Percentiles rank a stretch among this genome's conserved stretches.
These are phyloP conservation scores for Diaporthe helianthi DNA, from an alignment of 2,329 filamentous ascomycete species.

Conservation along the genomic window DNA sequence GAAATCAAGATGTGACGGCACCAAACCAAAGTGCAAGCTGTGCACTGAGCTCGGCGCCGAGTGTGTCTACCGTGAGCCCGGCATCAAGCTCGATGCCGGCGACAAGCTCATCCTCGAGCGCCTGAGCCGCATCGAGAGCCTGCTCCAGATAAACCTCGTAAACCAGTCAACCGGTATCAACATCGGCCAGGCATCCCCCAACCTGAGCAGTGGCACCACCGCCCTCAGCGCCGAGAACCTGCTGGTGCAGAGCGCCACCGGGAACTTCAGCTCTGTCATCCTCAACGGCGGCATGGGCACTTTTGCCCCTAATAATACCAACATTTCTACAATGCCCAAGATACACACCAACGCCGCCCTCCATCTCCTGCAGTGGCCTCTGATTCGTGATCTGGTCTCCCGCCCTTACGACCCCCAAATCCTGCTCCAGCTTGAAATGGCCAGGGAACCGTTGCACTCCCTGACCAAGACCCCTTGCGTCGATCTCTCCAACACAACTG, in stretches of 20 bases:
- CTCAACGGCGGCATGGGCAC: slow-evolving; percentile 73
- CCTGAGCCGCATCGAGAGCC: slow-evolving; percentile 76
- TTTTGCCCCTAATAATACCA: slow-evolving; percentile 66
- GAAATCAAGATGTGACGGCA: slow-evolving; percentile 81
- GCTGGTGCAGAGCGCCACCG: slow-evolving; percentile 53
- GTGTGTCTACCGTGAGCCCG: slow-evolving; percentile 84
- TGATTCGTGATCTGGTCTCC: slow-evolving; percentile 79
- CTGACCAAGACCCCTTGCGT: slow-evolving; percentile 70
- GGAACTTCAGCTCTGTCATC: slow-evolving; percentile 60
- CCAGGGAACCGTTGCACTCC: slow-evolving; percentile 74
- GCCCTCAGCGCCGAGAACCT: slow-evolving; percentile 65
- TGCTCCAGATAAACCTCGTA: slow-evolving; percentile 75
- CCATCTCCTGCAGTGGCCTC: slow-evolving; percentile 80
- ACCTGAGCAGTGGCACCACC: slow-evolving; percentile 66
- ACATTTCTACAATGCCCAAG: slow-evolving; percentile 87
- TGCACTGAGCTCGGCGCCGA: slow-evolving; percentile 76
- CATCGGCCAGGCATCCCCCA: slow-evolving; percentile 68
- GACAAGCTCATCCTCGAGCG: slow-evolving; percentile 86
- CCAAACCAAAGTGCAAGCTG: slow-evolving; percentile 82
- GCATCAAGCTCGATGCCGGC: slow-evolving; percentile 85
- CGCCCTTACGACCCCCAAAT: slow-evolving; percentile 81
- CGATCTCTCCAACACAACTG: slow-evolving; percentile 75
- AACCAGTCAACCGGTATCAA: slow-evolving; percentile 58
- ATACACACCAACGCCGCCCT: slow-evolving; percentile 81
- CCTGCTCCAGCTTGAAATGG: slow-evolving; percentile 82